A percentile compares a stretch with the other conserved stretches of the same genome.
Evolutionary conservation across 2,329 filamentous ascomycete species (phyloP).

Genomic region (Ceratocystis ficicola): DNA sequence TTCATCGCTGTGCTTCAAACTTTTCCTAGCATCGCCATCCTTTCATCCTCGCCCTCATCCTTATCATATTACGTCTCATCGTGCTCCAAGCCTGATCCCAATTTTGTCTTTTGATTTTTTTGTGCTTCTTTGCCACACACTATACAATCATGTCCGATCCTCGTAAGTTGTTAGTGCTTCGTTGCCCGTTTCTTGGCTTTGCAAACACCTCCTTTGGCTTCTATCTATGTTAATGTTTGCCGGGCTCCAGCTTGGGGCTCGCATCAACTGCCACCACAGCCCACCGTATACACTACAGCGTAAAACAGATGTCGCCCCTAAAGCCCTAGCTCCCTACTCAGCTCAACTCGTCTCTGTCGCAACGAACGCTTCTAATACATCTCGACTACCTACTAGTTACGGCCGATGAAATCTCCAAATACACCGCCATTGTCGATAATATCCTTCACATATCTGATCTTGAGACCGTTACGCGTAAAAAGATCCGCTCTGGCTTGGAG

Average conservation of each 20-base stretch:
- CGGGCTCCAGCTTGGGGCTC: not conserved
- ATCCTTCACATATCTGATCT: constrained; percentile 48
- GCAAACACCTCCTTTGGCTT: not conserved
- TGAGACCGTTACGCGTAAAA: constrained; percentile 51
- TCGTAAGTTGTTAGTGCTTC: constrained; percentile 14
- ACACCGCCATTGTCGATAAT: constrained; percentile 47
- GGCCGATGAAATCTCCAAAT: constrained; percentile 38
- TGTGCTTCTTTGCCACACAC: not conserved
- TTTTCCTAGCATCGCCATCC: constrained; percentile 3
- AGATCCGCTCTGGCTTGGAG: constrained; percentile 47
- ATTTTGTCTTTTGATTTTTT: not conserved
- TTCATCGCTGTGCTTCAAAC: constrained; percentile 4
- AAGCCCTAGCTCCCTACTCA: not conserved
- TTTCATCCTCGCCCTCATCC: not conserved
- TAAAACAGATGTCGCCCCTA: not conserved
- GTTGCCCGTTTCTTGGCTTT: not conserved
- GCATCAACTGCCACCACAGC: not conserved
- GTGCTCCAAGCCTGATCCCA: not conserved
- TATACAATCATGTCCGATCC: constrained; percentile 19
- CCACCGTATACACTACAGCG: not conserved
- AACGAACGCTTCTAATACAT: not conserved
- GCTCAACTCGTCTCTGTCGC: not conserved
- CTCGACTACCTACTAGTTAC: constrained; percentile 32
- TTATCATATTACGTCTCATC: not conserved
- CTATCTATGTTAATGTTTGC: not conserved